phyloP scores from a whole-genome alignment of 768 basidiomycete genomes.

The Albatrellus ellisii region DNA sequence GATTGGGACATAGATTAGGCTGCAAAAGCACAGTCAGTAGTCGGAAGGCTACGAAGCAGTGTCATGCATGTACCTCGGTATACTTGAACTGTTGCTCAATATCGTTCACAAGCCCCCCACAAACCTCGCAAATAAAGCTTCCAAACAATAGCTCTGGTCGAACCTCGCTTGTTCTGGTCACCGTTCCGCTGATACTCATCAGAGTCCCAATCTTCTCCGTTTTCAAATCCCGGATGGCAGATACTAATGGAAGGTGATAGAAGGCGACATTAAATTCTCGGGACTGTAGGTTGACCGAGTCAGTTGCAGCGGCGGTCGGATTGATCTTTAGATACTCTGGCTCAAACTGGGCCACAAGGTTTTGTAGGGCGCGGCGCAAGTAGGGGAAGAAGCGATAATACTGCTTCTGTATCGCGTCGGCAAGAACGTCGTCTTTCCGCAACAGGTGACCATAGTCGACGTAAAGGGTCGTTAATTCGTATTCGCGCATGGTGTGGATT shows the following conservation, averaged over 20 bases:
- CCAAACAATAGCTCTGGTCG: conserved; percentile 89
- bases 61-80: conserved; percentile 56
- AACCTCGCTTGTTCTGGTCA: conserved; percentile 95
- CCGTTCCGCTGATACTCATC: conserved; percentile 93
- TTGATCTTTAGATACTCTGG: conserved; percentile 95
- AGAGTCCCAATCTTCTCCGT: conserved; percentile 92
- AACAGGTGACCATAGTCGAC: conserved; percentile 91
- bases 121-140: conserved; percentile 86
- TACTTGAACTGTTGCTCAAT: conserved; percentile 99
- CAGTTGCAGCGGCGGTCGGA: conserved; percentile 74
- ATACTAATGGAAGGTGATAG: conserved; percentile 86
- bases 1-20: conserved; percentile 92
- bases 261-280: conserved; percentile 95
- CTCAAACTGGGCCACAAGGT: conserved; percentile 79
- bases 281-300: conserved; percentile 79
- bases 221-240: conserved; percentile 85
- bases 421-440: conserved; percentile 83
- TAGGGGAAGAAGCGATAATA: conserved; percentile 97
- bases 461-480: conserved; percentile 90
- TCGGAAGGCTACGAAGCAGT: conserved; percentile 2
- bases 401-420: conserved; percentile 85
- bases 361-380: conserved; percentile 80
- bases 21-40: conserved; percentile 19
- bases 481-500: conserved; percentile 90
- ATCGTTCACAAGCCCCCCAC: conserved; percentile 75